Evolutionary conservation across 306 rosid species (phyloP).

Genomic region (Castanea sativa): DNA sequence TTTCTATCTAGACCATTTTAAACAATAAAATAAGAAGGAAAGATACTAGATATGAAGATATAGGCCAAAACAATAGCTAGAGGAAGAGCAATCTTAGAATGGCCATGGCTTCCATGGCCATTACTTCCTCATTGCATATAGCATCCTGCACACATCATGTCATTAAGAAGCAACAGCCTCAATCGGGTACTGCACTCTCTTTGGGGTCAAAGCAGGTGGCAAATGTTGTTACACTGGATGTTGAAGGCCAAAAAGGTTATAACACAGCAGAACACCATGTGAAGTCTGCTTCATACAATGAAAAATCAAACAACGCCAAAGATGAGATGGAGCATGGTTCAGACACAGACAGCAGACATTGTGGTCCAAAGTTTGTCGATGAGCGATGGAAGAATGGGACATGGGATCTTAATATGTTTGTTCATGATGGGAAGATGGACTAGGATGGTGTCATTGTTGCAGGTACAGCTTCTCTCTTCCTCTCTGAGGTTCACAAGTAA

Average conservation of each 20-base stretch:
- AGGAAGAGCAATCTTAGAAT: neutral
- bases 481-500: neutral
- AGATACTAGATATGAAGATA: neutral
- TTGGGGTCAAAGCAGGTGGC: constrained; percentile 17
- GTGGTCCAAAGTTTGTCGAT: constrained; percentile 12
- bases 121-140: constrained; percentile 33
- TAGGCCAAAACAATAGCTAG: neutral
- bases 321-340: neutral
- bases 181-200: constrained; percentile 6
- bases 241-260: neutral
- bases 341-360: neutral
- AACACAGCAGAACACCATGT: neutral
- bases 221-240: constrained; percentile 3
- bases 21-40: no score
- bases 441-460: constrained; percentile 45
- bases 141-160: constrained; percentile 30
- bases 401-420: constrained; percentile 50
- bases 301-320: constrained; percentile 2
- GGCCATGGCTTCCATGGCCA: constrained; percentile 40
- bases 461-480: constrained; percentile 12
- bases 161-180: constrained; percentile 28
- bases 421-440: constrained; percentile 34
- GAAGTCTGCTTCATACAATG: neutral
- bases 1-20: constrained; percentile 3
- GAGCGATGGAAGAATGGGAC: constrained; percentile 50